Evolutionary conservation across 352 stramenopile genomes (phyloP).

Genomic region (Phytophthora fragariae): DNA sequence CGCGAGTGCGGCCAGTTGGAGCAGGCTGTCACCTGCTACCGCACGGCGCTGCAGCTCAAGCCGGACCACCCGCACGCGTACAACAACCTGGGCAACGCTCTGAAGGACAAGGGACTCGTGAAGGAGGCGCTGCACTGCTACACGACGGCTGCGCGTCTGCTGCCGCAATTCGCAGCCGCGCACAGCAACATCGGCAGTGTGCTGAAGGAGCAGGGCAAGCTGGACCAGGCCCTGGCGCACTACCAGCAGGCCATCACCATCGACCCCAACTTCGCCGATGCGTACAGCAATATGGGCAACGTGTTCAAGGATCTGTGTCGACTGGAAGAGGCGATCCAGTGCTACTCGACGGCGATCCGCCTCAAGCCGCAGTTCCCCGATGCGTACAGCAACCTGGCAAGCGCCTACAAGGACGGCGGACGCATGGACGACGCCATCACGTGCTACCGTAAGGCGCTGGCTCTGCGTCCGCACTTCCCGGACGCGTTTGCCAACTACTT

Average conservation of each 20-base stretch:
- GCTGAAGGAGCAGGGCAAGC: slow-evolving; percentile 95
- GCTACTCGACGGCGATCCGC: slow-evolving; percentile 91
- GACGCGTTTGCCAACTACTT: slow-evolving; percentile 95
- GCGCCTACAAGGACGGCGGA: slow-evolving; percentile 92
- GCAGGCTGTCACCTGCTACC: slow-evolving; percentile 88
- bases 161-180: slow-evolving; percentile 93
- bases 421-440: slow-evolving; percentile 92
- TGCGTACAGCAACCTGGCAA: slow-evolving; percentile 93
- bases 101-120: slow-evolving; percentile 93
- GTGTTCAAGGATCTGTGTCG: slow-evolving; percentile 93
- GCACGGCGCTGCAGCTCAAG: slow-evolving; percentile 90
- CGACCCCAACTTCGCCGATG: slow-evolving; percentile 92
- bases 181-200: slow-evolving; percentile 95
- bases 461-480: slow-evolving; percentile 90
- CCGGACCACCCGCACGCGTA: slow-evolving; percentile 94
- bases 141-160: slow-evolving; percentile 88
- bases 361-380: slow-evolving; percentile 92
- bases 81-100: slow-evolving; percentile 94
- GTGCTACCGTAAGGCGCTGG: slow-evolving; percentile 93
- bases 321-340: slow-evolving; percentile 90
- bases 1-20: slow-evolving; percentile 86
- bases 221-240: slow-evolving; percentile 93
- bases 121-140: slow-evolving; percentile 96
- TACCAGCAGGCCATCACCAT: slow-evolving; percentile 95
- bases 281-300: slow-evolving; percentile 96